Evolutionary conservation across 441 rosid species (phyloP), one percentile per base, ranked within the genome.

Genomic region (Cnidoscolus chayamansa): DNA sequence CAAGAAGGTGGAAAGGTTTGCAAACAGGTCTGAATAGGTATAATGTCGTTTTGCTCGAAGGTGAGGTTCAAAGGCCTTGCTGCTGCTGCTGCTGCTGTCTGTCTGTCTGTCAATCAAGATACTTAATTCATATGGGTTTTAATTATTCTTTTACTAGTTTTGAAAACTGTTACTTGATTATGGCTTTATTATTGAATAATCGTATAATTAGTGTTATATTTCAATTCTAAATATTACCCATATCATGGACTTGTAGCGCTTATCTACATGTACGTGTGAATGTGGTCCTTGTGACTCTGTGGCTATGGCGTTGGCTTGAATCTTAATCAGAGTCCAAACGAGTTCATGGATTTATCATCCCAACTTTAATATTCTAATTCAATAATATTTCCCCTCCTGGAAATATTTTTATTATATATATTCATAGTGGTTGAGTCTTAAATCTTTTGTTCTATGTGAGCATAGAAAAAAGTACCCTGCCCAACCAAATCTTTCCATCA

Each of bases 1-100:
- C 56, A 79, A 80, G 16, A 94, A 89, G 84, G 98, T 90, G 15
- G 98, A 94, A 83, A 89, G 98, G 90, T 94, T 86, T 30, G 98
- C 98, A 0, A 82, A 75, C 59, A 84, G 98, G 78, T 94, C 97
- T 1, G 91, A 87, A 32, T 75, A 73, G 48, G 17, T 83, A 71
- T 30, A 7, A 16, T n/a, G 67, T 50, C 9, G 48, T 56, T 58
- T 51, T 53, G 31, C 19, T 32, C 53, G 47, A 45, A 70, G 67
- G 65, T 71, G 63, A 75, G 78, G 37, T 30, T 45, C 13, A 19
- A n/a, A 72, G 65, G 31, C 59, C 31, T 16, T 37, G 25, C 25
- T 25, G 25, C 25, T 25, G 25, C 25, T 25, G 25, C 25, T 25
- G 25, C 25, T 25, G 25, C 25, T 25, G 25, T 25, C 25, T 25